Conservation (phyloP, 2,329 filamentous ascomycete species). For the Fusarium incarnatum region DNA sequence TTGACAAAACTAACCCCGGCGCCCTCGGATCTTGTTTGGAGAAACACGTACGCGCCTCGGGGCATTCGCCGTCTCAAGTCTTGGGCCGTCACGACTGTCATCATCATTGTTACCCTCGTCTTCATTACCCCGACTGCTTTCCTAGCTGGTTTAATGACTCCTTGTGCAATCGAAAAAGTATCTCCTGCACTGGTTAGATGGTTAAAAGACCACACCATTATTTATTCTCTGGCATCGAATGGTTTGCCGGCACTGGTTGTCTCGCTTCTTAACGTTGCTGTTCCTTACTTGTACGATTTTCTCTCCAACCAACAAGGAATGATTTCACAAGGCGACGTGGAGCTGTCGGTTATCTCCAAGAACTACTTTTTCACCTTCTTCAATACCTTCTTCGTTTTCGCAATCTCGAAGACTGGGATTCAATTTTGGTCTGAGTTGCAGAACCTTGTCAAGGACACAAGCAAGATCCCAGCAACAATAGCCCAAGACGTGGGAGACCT, state of each 20-base stretch:
- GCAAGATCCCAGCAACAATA: conserved; percentile 78
- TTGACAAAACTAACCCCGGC: conserved; percentile 88
- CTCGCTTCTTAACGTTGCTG: conserved; percentile 87
- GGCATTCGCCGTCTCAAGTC: conserved; percentile 78
- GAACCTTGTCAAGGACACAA: conserved; percentile 82
- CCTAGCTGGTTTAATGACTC: conserved; percentile 81
- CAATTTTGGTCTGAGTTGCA: conserved; percentile 79
- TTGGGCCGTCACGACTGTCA: conserved; percentile 86
- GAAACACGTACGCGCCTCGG: conserved; percentile 87
- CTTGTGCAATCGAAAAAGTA: conserved; percentile 81
- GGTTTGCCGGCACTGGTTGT: conserved; percentile 87
- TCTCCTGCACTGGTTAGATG: conserved; percentile 76
- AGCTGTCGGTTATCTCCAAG: conserved; percentile 94
- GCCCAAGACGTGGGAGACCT: conserved; percentile 80
- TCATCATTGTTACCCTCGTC: conserved; percentile 84
- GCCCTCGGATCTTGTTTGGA: conserved; percentile 94
- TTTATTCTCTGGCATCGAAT: conserved; percentile 83
- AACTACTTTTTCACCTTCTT: conserved; percentile 99
- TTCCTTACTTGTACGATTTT: conserved; percentile 95
- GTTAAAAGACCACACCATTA: conserved; percentile 75
- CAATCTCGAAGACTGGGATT: conserved; percentile 84
- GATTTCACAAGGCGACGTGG: conserved; percentile 93
- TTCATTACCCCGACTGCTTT: conserved; percentile 87
- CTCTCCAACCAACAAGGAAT: conserved; percentile 92
- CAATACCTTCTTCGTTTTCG: conserved; percentile 97